These are phyloP conservation scores for Hordeum pubiflorum DNA, from an alignment of 202 grass and related monocot species.

Conservation along the genomic window DNA sequence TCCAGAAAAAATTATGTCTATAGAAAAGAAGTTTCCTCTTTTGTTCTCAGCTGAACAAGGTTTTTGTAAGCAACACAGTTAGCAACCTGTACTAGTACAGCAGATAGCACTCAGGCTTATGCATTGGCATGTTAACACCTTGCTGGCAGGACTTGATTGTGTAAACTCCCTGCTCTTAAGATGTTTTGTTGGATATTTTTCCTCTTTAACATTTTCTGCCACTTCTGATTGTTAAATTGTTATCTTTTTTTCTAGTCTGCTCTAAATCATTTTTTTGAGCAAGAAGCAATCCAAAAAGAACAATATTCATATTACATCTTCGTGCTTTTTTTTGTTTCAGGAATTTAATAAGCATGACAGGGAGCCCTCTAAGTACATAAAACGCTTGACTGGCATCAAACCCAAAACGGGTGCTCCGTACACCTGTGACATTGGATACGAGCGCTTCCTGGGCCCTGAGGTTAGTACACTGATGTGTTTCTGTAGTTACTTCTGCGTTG, in stretches of 20 bases:
- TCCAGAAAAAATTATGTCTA: background rate
- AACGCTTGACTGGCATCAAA: constrained; percentile 80
- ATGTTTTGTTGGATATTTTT: background rate
- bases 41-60: background rate
- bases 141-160: background rate
- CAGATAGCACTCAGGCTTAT: background rate
- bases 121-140: background rate
- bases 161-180: background rate
- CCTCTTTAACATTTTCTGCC: background rate
- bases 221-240: background rate
- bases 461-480: constrained; percentile 27
- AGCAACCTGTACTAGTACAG: background rate
- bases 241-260: background rate
- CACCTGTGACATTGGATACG: constrained; percentile 89
- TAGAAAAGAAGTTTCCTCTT: background rate
- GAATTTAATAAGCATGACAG: constrained; percentile 99
- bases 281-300: background rate
- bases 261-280: background rate
- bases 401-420: constrained; percentile 75
- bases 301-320: background rate
- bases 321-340: constrained; percentile 37
- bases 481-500: background rate
- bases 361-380: constrained; percentile 80
- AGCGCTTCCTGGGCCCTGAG: constrained; percentile 96
- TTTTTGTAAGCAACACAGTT: background rate